phyloP scores from a whole-genome alignment of 495 filamentous ascomycete species.

The Aspergillus baeticus region DNA sequence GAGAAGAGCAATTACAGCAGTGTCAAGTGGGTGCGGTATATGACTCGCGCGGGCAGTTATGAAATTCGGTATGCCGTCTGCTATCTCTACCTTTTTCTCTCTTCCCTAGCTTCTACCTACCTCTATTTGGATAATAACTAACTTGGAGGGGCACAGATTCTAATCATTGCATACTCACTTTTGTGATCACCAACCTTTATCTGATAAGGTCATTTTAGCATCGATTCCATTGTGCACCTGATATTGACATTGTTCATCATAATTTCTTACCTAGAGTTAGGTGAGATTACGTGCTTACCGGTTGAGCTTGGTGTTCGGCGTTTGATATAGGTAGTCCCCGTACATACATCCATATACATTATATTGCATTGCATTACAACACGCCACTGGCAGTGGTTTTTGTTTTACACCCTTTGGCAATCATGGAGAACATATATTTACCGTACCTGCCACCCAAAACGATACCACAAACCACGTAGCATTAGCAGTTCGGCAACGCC shows the following conservation, averaged over 20 bases:
- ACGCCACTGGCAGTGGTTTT: too few species aligned
- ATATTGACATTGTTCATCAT: background rate
- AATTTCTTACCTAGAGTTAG: background rate
- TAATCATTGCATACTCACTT: background rate
- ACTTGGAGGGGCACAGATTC: slow-evolving; percentile 13
- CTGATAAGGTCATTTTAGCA: background rate
- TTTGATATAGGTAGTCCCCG: slow-evolving; percentile 1
- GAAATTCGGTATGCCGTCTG: slow-evolving; percentile 49
- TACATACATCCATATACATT: background rate
- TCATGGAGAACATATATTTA: too few species aligned
- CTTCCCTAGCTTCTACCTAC: background rate
- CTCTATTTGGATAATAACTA: too few species aligned
- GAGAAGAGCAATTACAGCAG: slow-evolving; percentile 99
- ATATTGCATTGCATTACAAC: background rate
- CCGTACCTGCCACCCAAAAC: too few species aligned
- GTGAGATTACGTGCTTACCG: background rate
- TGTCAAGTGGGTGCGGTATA: slow-evolving; percentile 99
- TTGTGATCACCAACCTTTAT: background rate
- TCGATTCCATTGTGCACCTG: background rate
- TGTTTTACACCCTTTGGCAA: too few species aligned
- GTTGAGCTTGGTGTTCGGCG: slow-evolving; percentile 20
- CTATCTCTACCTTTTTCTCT: background rate
- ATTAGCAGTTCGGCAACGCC: too few species aligned
- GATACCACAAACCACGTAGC: too few species aligned
- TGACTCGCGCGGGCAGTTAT: slow-evolving; percentile 81